Evolutionary conservation across 2,329 filamentous ascomycete species (phyloP).

Genomic region (Ascochyta fabae): DNA sequence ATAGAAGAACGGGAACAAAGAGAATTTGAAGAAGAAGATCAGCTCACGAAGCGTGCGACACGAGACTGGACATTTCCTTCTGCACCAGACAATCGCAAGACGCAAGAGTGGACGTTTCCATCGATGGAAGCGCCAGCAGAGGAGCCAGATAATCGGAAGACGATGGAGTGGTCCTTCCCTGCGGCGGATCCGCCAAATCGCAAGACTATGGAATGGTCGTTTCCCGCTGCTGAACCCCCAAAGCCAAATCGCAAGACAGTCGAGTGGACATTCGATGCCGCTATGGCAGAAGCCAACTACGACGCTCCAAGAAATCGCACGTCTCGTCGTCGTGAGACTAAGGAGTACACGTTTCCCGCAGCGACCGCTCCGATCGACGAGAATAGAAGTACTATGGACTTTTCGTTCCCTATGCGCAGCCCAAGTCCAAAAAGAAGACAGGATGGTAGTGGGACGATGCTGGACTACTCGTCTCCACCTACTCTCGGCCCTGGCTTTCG

Average conservation of each 20-base stretch:
- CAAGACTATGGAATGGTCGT: slow-evolving; percentile 56
- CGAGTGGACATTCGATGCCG: slow-evolving; percentile 57
- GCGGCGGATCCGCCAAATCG: slow-evolving; percentile 45
- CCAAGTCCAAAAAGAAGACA: slow-evolving; percentile 30
- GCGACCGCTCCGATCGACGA: slow-evolving; percentile 23
- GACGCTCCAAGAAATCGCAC: slow-evolving; percentile 39
- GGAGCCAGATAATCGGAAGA: slow-evolving; percentile 48
- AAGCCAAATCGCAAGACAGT: slow-evolving; percentile 53
- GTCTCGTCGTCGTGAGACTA: slow-evolving; percentile 43
- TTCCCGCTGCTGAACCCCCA: slow-evolving; percentile 46
- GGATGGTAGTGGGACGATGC: slow-evolving; percentile 11
- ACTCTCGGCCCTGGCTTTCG: slow-evolving; percentile 46
- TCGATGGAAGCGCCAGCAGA: slow-evolving; percentile 45
- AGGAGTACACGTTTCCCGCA: slow-evolving; percentile 39
- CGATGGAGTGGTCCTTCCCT: slow-evolving; percentile 63
- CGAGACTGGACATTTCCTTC: slow-evolving; percentile 62
- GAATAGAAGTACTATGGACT: slow-evolving; percentile 45
- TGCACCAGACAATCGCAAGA: slow-evolving; percentile 47
- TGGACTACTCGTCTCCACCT: slow-evolving; percentile 34
- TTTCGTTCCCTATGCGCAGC: slow-evolving; percentile 44
- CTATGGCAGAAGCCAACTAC: slow-evolving; percentile 50
- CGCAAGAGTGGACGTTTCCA: slow-evolving; percentile 64
- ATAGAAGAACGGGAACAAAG: slow-evolving; percentile 62
- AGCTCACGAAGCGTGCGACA: slow-evolving; percentile 46
- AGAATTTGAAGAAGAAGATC: slow-evolving; percentile 26